These are phyloP conservation scores for Saccharomycopsis synnaedendra DNA, from an alignment of 805 yeast species.

Conservation along the genomic window DNA sequence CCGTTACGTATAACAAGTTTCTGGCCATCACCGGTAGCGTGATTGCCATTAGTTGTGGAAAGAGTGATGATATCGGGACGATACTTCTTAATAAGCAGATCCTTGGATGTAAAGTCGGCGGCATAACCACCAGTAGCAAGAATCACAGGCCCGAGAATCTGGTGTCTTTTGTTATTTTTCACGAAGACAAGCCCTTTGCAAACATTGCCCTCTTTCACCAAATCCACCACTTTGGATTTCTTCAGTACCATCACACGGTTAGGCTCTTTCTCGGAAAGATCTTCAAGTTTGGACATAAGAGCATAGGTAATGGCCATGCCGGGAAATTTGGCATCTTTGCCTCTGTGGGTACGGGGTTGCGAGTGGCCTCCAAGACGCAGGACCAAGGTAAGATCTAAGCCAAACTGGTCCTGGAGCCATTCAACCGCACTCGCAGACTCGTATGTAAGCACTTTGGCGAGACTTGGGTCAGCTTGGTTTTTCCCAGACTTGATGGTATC, in stretches of 20 bases:
- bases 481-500: constrained; percentile 65
- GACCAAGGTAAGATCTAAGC: constrained; percentile 52
- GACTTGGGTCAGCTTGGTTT: constrained; percentile 41
- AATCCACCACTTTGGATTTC: constrained; percentile 32
- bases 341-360: constrained; percentile 71
- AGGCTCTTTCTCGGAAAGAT: constrained; percentile 32
- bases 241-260: constrained; percentile 29
- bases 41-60: constrained; percentile 51
- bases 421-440: constrained; percentile 58
- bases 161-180: constrained; percentile 15
- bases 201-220: constrained; percentile 24
- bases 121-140: constrained; percentile 58
- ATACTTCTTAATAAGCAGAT: constrained; percentile 41
- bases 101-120: constrained; percentile 40
- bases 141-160: constrained; percentile 39
- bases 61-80: constrained; percentile 46
- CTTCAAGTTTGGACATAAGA: constrained; percentile 38
- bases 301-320: constrained; percentile 56
- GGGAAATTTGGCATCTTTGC: constrained; percentile 52
- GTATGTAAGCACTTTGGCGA: constrained; percentile 48
- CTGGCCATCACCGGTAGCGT: constrained; percentile 56
- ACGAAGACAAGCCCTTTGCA: constrained; percentile 15
- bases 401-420: constrained; percentile 60
- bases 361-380: constrained; percentile 81
- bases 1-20: constrained; percentile 39